A percentile compares a stretch with the other conserved stretches of the same genome.
Evolutionary conservation across 768 basidiomycete species (phyloP).

Genomic region (Lentinula boryana): DNA sequence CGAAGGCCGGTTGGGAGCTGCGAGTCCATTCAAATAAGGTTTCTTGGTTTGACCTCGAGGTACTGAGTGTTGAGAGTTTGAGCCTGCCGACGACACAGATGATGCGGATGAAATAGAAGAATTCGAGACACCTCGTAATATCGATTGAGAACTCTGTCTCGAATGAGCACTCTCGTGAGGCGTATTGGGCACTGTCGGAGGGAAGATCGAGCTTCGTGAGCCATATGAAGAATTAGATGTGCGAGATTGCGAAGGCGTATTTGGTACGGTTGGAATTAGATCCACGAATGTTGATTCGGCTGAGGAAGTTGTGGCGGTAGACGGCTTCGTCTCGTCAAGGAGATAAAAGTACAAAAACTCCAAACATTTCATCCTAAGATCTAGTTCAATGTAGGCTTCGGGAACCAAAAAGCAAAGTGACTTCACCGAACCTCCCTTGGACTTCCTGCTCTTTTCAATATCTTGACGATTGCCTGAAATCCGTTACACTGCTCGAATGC

Average conservation of each 20-base stretch:
- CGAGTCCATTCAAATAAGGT: constrained; percentile 4
- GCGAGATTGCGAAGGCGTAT: constrained; percentile 8
- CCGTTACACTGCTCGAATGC: constrained; percentile 75
- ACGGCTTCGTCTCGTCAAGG: constrained; percentile 62
- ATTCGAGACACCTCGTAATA: constrained; percentile 1
- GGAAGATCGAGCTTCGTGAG: constrained; percentile 10
- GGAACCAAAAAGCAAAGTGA: constrained; percentile 1
- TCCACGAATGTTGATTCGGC: background rate
- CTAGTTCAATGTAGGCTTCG: background rate
- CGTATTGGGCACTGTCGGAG: constrained; percentile 22
- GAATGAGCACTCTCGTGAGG: constrained; percentile 12
- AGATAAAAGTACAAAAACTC: constrained; percentile 96
- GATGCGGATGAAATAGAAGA: constrained; percentile 15
- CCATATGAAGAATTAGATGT: constrained; percentile 22
- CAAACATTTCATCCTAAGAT: constrained; percentile 84
- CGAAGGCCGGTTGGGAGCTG: constrained; percentile 14
- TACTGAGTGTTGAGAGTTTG: background rate
- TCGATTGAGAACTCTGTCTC: constrained; percentile 18
- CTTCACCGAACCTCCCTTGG: constrained; percentile 82
- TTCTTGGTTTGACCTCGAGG: constrained; percentile 1
- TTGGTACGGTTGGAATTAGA: constrained; percentile 12
- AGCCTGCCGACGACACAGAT: constrained; percentile 19
- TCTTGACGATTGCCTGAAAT: constrained; percentile 77
- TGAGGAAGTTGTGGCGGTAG: constrained; percentile 12
- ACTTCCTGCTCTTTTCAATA: constrained; percentile 80